Conservation (phyloP, 306 rosid genomes). For the Begonia masoniana region DNA sequence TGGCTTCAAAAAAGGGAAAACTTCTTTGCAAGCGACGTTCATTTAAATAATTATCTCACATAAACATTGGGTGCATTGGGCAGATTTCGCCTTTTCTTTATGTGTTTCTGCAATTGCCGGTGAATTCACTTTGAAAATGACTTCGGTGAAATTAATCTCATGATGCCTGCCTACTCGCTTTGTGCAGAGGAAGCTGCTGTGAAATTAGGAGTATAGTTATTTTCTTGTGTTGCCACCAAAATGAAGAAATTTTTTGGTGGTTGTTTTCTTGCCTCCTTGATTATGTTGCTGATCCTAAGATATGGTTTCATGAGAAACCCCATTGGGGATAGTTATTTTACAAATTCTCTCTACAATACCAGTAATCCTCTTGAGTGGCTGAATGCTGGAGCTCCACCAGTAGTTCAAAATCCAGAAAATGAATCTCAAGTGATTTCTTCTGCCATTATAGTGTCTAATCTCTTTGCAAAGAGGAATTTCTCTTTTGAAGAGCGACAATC, state of each 20-base stretch:
- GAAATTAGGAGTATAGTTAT: constrained; percentile 15
- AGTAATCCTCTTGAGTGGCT: constrained; percentile 82
- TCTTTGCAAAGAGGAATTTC: constrained; percentile 50
- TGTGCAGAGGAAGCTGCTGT: constrained; percentile 16
- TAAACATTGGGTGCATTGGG: too few species aligned
- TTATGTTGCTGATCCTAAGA: constrained; percentile 70
- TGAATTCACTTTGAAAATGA: constrained; percentile 1
- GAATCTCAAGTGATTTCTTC: constrained; percentile 51
- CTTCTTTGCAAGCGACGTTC: too few species aligned
- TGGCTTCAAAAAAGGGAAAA: too few species aligned
- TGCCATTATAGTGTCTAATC: constrained; percentile 41
- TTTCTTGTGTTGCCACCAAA: constrained; percentile 24
- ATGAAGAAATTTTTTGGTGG: constrained; percentile 90
- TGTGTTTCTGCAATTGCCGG: not conserved
- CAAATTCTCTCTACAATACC: constrained; percentile 29
- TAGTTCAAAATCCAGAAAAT: constrained; percentile 54
- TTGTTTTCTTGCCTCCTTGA: constrained; percentile 44
- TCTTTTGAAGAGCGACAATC: constrained; percentile 51
- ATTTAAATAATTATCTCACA: too few species aligned
- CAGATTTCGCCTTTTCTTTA: not conserved
- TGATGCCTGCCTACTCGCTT: not conserved
- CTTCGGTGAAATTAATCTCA: too few species aligned
- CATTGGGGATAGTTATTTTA: constrained; percentile 37
- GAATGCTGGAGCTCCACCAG: constrained; percentile 43
- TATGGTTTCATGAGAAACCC: constrained; percentile 59